Evolutionary conservation across 805 yeast genomes (phyloP).

Genomic region (Monosporozyma unispora): DNA sequence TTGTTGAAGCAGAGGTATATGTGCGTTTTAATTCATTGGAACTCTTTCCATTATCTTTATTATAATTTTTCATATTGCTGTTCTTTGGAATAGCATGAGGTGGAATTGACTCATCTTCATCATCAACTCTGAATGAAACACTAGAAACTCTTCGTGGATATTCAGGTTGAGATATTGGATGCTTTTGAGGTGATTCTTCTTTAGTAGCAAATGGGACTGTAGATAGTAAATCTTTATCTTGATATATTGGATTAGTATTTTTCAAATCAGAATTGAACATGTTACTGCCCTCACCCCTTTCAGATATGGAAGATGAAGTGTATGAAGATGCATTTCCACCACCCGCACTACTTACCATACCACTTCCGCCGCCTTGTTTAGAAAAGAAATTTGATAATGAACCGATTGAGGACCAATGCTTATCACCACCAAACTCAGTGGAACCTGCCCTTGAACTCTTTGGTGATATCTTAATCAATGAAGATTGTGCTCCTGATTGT

Average conservation of each 20-base stretch:
- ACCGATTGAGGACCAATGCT: conserved; percentile 10
- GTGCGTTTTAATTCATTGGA: conserved; percentile 2
- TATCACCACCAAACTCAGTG: conserved; percentile 4
- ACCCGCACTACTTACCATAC: not conserved
- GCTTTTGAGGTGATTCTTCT: not conserved
- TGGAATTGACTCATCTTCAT: conserved; percentile 14
- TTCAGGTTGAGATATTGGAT: not conserved
- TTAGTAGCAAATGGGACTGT: not conserved
- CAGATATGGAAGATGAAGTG: not conserved
- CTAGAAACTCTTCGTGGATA: not conserved
- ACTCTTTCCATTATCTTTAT: not conserved
- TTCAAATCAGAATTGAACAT: not conserved
- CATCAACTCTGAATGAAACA: conserved; percentile 4
- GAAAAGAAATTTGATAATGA: conserved; percentile 1
- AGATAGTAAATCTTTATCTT: not conserved
- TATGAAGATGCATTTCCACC: not conserved
- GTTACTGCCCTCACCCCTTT: not conserved
- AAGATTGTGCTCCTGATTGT: conserved; percentile 1
- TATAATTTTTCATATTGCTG: not conserved
- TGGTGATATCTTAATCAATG: conserved; percentile 5
- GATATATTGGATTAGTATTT: not conserved
- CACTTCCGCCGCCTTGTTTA: not conserved
- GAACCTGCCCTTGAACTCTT: conserved; percentile 4
- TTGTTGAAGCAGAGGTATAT: conserved; percentile 15
- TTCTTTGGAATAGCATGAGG: conserved; percentile 5